phyloP scores from a whole-genome alignment of 179 eudicot species.

The Silene coronaria region DNA sequence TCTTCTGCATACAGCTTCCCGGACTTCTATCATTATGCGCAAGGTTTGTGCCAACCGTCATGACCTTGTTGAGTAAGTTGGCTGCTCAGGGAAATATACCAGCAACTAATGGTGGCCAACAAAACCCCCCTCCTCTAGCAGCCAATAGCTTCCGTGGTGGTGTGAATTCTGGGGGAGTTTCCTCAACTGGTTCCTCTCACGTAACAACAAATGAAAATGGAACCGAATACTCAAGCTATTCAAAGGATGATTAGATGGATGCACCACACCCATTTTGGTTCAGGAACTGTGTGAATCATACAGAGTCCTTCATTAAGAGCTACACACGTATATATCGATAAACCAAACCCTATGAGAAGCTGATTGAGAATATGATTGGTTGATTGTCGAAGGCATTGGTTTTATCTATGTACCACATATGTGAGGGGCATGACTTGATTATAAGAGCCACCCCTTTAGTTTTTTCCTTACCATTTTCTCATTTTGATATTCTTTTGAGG shows the following conservation, averaged over 20 bases:
- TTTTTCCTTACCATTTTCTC: neutral
- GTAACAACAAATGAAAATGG: constrained; percentile 55
- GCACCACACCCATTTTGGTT: neutral
- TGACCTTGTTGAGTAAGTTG: constrained; percentile 74
- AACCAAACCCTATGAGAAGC: constrained; percentile 5
- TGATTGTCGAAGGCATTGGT: constrained; percentile 2
- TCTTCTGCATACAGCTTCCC: constrained; percentile 58
- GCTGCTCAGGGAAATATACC: constrained; percentile 80
- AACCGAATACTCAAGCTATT: constrained; percentile 58
- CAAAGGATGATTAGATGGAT: constrained; percentile 39
- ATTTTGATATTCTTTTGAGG: neutral
- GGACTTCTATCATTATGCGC: constrained; percentile 82
- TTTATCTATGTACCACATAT: constrained; percentile 22
- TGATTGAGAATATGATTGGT: neutral
- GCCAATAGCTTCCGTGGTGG: constrained; percentile 39
- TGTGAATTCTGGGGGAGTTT: constrained; percentile 26
- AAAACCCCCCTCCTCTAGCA: constrained; percentile 40
- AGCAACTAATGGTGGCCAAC: constrained; percentile 42
- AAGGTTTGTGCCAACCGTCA: constrained; percentile 79
- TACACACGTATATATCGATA: constrained; percentile 12
- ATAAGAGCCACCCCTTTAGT: neutral
- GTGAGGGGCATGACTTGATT: neutral
- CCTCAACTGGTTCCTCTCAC: constrained; percentile 71
- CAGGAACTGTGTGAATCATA: neutral
- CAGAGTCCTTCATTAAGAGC: constrained; percentile 15